Base-by-base conservation (phyloP, 352 stramenopile species). In the Phytopythium chamaehyphon region DNA sequence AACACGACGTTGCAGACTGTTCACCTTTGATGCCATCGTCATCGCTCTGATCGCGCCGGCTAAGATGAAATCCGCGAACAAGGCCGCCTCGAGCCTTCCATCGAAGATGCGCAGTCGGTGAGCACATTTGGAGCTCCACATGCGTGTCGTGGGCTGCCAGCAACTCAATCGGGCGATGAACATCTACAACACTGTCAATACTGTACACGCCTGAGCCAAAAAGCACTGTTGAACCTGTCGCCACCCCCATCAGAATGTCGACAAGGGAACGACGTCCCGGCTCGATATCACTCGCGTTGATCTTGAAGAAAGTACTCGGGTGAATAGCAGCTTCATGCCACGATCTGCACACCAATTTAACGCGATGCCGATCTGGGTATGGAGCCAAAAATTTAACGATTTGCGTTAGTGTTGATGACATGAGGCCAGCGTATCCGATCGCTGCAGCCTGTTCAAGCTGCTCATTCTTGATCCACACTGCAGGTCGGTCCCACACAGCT, bases 401-500 rank as follows among this genome's bases (percentile, higher is more conserved):
- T 5, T 73, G 54, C 1, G 93, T 55, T 42, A 98, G 62, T 18
- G 87, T 66, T 18, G 76, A 81, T 7, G 65, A 56, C 15, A 91
- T 82, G 15, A 98, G 59, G 0, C 81, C 88, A 46, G 71, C 66
- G 67, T 88, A 99, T 1, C 81, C 76, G 46, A 79, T 58, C 24
- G 67, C 23, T 22, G 63, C 62, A 22, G 93, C 88, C 8, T 63
- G 59, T 18, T 77, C 74, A 33, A 97, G 49, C 40, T 90, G 83
- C 57, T 98, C 81, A 47, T 97, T 86, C 49, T 94, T 84, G n/a
- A 86, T 47, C 50, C 95, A 73, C 22, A 98, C 78, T 6, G 54
- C 40, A n/a, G 96, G 96, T 40, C 84, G 95, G 51, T 98, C 88
- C 92, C 91, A 98, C 36, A 84, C 82, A 24, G 92, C 91, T 80